A percentile compares a stretch with the other conserved stretches of the same genome.
phyloP scores from a whole-genome alignment of 139 green algal species.

The Chlamydomonas sp. region DNA sequence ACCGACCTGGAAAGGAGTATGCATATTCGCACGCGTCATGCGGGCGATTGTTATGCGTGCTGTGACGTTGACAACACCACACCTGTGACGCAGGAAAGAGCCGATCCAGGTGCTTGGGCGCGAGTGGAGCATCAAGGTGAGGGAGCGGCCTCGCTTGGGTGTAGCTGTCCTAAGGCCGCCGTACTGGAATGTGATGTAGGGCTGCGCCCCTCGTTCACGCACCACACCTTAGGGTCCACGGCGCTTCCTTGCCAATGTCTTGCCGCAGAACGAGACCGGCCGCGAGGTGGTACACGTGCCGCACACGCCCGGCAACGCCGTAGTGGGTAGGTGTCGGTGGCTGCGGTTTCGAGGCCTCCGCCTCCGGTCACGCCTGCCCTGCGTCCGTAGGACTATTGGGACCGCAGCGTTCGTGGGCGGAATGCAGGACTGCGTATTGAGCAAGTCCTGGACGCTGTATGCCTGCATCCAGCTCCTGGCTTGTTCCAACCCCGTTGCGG shows the following conservation, averaged over 20 bases:
- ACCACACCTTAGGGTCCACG: not conserved
- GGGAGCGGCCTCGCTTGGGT: not conserved
- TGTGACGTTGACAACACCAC: not conserved
- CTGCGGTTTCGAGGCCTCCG: not conserved
- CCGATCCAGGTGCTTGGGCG: constrained; percentile 37
- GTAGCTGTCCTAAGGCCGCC: not conserved
- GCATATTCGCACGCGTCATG: not conserved
- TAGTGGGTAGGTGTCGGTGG: constrained; percentile 7
- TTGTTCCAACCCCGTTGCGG: not conserved
- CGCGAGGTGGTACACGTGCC: constrained; percentile 23
- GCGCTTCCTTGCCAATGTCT: not conserved
- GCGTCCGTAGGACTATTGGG: not conserved
- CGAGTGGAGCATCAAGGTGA: constrained; percentile 47
- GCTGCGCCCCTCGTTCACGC: no score
- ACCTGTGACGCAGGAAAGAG: constrained; percentile 18
- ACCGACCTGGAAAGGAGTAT: no score
- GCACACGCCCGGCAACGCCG: constrained; percentile 23
- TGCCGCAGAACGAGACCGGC: constrained; percentile 41
- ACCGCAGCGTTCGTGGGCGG: not conserved
- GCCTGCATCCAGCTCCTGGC: not conserved
- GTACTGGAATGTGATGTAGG: not conserved
- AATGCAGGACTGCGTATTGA: not conserved
- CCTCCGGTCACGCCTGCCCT: not conserved
- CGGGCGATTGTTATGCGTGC: not conserved
- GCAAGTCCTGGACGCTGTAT: not conserved